phyloP scores from a whole-genome alignment of 225 moss, liverwort and hornwort genomes.

The Pseudisothecium myosuroides region DNA sequence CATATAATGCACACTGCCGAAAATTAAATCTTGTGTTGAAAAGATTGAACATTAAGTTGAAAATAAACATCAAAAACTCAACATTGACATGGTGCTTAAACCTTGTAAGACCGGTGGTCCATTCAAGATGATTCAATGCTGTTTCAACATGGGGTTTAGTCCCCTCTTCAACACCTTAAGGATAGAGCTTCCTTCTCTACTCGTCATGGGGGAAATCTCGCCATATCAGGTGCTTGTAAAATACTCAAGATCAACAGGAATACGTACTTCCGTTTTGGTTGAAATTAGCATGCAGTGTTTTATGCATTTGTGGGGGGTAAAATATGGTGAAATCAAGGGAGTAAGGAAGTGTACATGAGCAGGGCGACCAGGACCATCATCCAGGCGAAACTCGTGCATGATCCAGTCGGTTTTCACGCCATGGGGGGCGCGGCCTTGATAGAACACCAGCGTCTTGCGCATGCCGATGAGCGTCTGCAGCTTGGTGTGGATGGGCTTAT shows the following conservation, averaged over 20 bases:
- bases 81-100: neutral
- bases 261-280: neutral
- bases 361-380: constrained; percentile 34
- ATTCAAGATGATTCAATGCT: neutral
- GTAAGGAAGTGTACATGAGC: constrained; percentile 16
- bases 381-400: constrained; percentile 57
- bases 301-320: neutral
- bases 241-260: neutral
- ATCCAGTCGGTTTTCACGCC: constrained; percentile 53
- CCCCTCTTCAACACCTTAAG: neutral
- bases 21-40: neutral
- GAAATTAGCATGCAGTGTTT: neutral
- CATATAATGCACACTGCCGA: neutral
- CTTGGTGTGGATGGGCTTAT: constrained; percentile 66
- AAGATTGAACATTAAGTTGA: neutral
- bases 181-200: neutral
- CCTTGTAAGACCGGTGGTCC: neutral
- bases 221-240: neutral
- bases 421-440: constrained; percentile 42
- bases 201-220: neutral
- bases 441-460: constrained; percentile 53
- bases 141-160: neutral
- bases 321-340: neutral
- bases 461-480: constrained; percentile 45
- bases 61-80: neutral